These are phyloP conservation scores for Aspergillus quadrilineatus DNA, from an alignment of 2,329 filamentous ascomycete genomes.

Conservation along the genomic window DNA sequence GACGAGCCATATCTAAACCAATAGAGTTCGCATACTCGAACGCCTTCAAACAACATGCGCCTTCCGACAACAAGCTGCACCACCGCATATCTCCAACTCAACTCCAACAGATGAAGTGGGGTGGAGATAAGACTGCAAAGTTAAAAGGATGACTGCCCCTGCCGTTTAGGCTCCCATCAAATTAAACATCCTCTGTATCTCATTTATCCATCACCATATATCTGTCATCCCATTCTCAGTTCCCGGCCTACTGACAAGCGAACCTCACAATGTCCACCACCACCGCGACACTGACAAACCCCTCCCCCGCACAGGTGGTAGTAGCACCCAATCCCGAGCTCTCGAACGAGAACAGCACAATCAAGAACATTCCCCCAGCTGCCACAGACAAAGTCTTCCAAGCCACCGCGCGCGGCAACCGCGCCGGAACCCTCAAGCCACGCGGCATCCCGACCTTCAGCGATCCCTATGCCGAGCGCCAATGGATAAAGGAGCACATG, in stretches of 20 bases:
- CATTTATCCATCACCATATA: background rate
- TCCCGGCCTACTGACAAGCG: background rate
- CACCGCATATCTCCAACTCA: conserved; percentile 38
- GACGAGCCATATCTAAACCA: background rate
- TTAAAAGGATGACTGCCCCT: background rate
- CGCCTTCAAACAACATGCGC: conserved; percentile 14
- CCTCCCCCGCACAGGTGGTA: conserved; percentile 9
- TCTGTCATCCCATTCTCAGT: background rate
- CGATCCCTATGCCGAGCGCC: conserved; percentile 46
- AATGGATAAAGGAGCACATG: conserved; percentile 54
- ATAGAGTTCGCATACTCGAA: background rate
- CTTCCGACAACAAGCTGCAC: conserved; percentile 11
- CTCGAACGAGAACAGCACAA: background rate
- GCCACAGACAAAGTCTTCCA: conserved; percentile 33
- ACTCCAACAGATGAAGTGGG: conserved; percentile 25
- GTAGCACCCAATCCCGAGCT: conserved; percentile 9
- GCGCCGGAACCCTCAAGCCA: conserved; percentile 37
- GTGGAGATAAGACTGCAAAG: conserved; percentile 19
- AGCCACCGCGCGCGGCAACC: conserved; percentile 36
- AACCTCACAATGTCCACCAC: conserved; percentile 14
- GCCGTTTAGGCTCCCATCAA: background rate
- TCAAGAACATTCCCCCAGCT: conserved; percentile 22
- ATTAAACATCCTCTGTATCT: background rate
- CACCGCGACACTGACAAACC: conserved; percentile 16
- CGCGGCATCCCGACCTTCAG: conserved; percentile 41